Percentiles rank a stretch among this genome's conserved stretches.
These are phyloP conservation scores for Hypoxylon sp. DNA, from an alignment of 2,329 filamentous ascomycete genomes.

Conservation along the genomic window DNA sequence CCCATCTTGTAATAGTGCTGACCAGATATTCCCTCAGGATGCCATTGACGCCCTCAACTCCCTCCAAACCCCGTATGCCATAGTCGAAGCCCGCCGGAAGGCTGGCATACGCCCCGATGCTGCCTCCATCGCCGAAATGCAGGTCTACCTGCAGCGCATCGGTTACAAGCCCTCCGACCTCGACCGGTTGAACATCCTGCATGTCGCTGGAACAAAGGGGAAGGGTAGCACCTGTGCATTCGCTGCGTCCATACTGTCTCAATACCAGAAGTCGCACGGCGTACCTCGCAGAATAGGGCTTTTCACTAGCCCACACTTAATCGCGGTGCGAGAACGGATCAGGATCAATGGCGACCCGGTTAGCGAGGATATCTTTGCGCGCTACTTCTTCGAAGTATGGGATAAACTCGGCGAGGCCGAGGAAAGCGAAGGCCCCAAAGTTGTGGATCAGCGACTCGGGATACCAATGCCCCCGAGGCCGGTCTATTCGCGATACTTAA, in stretches of 20 bases:
- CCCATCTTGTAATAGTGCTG: slow-evolving; percentile 15
- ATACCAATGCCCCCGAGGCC: slow-evolving; percentile 61
- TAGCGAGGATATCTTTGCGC: slow-evolving; percentile 70
- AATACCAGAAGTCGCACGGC: slow-evolving; percentile 59
- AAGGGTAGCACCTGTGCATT: slow-evolving; percentile 82
- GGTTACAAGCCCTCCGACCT: slow-evolving; percentile 77
- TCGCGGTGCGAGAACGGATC: slow-evolving; percentile 77
- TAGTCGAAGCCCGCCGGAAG: slow-evolving; percentile 83
- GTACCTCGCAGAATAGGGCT: slow-evolving; percentile 68
- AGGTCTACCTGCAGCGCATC: slow-evolving; percentile 80
- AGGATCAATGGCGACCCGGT: slow-evolving; percentile 72
- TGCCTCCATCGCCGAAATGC: slow-evolving; percentile 81
- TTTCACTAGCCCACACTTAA: slow-evolving; percentile 78
- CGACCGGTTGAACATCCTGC: slow-evolving; percentile 74
- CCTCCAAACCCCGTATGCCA: slow-evolving; percentile 88
- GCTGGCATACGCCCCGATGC: slow-evolving; percentile 80
- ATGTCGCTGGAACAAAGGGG: slow-evolving; percentile 82
- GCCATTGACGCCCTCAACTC: slow-evolving; percentile 89
- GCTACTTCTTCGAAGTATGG: slow-evolving; percentile 79
- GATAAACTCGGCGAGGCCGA: slow-evolving; percentile 64
- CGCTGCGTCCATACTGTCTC: slow-evolving; percentile 72
- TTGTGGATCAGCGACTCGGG: slow-evolving; percentile 50
- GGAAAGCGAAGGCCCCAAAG: slow-evolving; percentile 48
- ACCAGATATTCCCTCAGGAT: slow-evolving; percentile 68
- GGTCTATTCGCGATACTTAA: slow-evolving; percentile 73